A percentile compares a stretch with the other conserved stretches of the same genome.
Conservation (phyloP, 2,329 filamentous ascomycete genomes). For the Teratosphaeria destructans region DNA sequence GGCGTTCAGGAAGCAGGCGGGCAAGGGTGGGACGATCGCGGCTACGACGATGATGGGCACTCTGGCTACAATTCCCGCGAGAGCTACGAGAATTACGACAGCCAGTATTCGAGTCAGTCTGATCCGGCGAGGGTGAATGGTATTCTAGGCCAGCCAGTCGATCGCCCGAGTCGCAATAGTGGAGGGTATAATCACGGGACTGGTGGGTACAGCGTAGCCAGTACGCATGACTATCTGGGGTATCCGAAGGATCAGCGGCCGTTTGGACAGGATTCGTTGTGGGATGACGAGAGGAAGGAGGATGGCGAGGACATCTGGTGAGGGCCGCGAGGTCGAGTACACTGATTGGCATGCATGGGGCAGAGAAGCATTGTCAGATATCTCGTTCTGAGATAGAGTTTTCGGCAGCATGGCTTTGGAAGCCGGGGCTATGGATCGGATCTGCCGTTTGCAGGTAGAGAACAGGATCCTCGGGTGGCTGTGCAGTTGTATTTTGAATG, state of each 20-base stretch:
- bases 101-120: conserved; percentile 4
- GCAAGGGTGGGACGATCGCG: conserved; percentile 5
- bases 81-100: conserved; percentile 14
- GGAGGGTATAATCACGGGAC: background rate
- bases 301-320: conserved; percentile 21
- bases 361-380: background rate
- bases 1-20: conserved; percentile 7
- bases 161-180: background rate
- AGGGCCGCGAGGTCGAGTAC: background rate
- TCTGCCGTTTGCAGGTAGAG: background rate
- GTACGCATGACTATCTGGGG: conserved; percentile 25
- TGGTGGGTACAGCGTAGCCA: conserved; percentile 23
- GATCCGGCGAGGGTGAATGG: conserved; percentile 9
- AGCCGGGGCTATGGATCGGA: background rate
- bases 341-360: too few relatives aligned
- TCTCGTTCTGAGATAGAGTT: background rate
- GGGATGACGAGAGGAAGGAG: conserved; percentile 22
- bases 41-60: conserved; percentile 13
- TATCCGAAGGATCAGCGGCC: conserved; percentile 19
- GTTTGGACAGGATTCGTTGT: conserved; percentile 17
- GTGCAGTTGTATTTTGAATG: background rate
- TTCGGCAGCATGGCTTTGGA: background rate
- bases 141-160: conserved; percentile 1
- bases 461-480: background rate
- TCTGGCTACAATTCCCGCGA: conserved; percentile 11